phyloP scores from a whole-genome alignment of 2,329 filamentous ascomycete species.

The Domatiomyces catenatus region DNA sequence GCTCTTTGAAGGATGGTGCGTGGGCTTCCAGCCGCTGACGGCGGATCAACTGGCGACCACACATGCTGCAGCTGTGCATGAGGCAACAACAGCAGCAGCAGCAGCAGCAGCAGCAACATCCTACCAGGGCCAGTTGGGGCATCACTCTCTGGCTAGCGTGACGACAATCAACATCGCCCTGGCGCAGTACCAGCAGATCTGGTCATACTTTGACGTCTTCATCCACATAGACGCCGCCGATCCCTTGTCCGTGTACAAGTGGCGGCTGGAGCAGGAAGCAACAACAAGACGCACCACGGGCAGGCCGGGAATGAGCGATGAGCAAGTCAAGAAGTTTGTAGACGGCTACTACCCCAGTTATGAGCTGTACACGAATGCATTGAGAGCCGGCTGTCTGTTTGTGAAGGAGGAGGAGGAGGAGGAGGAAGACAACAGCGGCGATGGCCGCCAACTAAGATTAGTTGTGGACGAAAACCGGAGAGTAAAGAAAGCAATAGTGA shows the following conservation, averaged over 20 bases:
- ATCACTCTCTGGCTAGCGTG: conserved; percentile 41
- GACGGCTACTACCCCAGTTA: conserved; percentile 59
- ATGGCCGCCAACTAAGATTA: conserved; percentile 44
- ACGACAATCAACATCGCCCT: conserved; percentile 44
- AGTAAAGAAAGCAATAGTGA: conserved; percentile 41
- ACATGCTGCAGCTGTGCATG: conserved; percentile 37
- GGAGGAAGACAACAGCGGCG: conserved; percentile 8
- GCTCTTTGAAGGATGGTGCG: conserved; percentile 81
- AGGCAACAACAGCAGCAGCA: conserved; percentile 21
- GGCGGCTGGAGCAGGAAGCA: conserved; percentile 69
- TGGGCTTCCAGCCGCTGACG: conserved; percentile 60
- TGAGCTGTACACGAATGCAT: conserved; percentile 48
- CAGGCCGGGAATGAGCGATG: conserved; percentile 62
- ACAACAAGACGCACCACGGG: conserved; percentile 48
- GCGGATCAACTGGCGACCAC: conserved; percentile 39
- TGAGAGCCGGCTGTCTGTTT: conserved; percentile 46
- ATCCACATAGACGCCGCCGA: conserved; percentile 60
- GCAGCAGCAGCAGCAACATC: neutral
- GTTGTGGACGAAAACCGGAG: conserved; percentile 46
- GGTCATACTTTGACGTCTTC: conserved; percentile 44
- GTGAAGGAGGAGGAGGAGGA: conserved; percentile 16
- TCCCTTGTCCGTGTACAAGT: conserved; percentile 61
- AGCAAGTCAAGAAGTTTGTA: conserved; percentile 63
- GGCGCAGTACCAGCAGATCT: conserved; percentile 43
- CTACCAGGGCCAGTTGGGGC: conserved; percentile 37